Evolutionary conservation across 2,329 filamentous ascomycete species (phyloP).

Genomic region (Monosporascus cannonballus): DNA sequence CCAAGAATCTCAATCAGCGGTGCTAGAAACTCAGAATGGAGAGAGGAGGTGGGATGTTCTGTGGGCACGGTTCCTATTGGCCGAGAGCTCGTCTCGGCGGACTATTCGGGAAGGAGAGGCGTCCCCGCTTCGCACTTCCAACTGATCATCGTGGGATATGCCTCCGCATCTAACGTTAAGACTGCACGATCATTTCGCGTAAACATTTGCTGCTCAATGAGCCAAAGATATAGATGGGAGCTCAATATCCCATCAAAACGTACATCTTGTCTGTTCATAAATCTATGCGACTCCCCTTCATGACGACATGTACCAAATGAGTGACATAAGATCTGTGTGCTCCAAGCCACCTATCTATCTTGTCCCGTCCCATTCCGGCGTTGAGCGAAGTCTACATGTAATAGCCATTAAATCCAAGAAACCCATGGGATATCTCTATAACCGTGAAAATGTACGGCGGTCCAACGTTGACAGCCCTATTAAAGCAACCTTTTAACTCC

Average conservation of each 20-base stretch:
- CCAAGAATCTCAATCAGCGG: no score
- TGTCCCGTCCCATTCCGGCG: not conserved
- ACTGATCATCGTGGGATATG: no score
- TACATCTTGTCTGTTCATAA: not conserved
- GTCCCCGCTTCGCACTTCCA: no score
- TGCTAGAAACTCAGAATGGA: no score
- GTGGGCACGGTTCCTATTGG: slow-evolving; percentile 6
- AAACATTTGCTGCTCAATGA: slow-evolving; percentile 9
- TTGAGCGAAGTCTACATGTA: not conserved
- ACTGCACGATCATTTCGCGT: no score
- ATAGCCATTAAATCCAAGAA: not conserved
- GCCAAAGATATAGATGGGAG: not conserved
- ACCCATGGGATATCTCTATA: not conserved
- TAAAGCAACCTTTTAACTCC: slow-evolving; percentile 4
- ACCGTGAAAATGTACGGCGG: not conserved
- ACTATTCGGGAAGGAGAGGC: slow-evolving; percentile 13
- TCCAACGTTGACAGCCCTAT: not conserved
- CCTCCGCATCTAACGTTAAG: no score
- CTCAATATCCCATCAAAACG: no score
- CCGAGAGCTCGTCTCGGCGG: not conserved
- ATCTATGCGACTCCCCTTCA: not conserved
- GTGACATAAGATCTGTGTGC: not conserved
- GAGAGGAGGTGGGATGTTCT: not conserved
- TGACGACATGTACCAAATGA: not conserved
- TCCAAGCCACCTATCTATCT: no score